A percentile compares a stretch with the other conserved stretches of the same genome.
Evolutionary conservation across 306 rosid species (phyloP).

Genomic region (Pachyrhizus erosus): DNA sequence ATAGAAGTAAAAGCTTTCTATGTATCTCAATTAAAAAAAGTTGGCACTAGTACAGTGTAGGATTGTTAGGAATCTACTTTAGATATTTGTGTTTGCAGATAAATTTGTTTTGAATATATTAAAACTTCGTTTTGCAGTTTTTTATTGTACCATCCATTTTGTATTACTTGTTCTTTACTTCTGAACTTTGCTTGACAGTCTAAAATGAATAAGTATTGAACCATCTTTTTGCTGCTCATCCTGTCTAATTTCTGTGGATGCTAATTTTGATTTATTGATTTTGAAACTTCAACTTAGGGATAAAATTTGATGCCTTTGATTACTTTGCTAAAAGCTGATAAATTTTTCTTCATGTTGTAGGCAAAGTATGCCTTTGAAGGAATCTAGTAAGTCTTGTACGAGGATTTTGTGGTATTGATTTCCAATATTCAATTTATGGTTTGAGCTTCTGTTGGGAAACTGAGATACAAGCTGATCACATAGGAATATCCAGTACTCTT

Average conservation of each 20-base stretch:
- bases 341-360: slow-evolving; percentile 42
- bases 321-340: slow-evolving; percentile 30
- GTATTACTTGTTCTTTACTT: background rate
- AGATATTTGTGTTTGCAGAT: too few species aligned
- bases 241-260: slow-evolving; percentile 34
- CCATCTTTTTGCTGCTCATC: slow-evolving; percentile 22
- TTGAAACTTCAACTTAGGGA: slow-evolving; percentile 2
- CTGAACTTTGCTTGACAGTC: background rate
- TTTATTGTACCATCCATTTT: background rate
- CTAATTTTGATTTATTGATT: slow-evolving; percentile 23
- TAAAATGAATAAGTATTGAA: slow-evolving; percentile 25
- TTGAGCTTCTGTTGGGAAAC: slow-evolving; percentile 39
- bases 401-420: slow-evolving; percentile 41
- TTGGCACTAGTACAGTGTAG: too few species aligned
- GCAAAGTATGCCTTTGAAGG: slow-evolving; percentile 31
- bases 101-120: background rate
- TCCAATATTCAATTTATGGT: slow-evolving; percentile 45
- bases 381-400: slow-evolving; percentile 38
- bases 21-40: background rate
- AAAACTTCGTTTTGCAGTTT: background rate
- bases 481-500: slow-evolving; percentile 30
- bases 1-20: background rate
- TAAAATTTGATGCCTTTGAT: slow-evolving; percentile 26
- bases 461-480: slow-evolving; percentile 32
- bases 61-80: too few species aligned